phyloP scores from a whole-genome alignment of 257 asterid genomes.

The Solanum lignicaule region DNA sequence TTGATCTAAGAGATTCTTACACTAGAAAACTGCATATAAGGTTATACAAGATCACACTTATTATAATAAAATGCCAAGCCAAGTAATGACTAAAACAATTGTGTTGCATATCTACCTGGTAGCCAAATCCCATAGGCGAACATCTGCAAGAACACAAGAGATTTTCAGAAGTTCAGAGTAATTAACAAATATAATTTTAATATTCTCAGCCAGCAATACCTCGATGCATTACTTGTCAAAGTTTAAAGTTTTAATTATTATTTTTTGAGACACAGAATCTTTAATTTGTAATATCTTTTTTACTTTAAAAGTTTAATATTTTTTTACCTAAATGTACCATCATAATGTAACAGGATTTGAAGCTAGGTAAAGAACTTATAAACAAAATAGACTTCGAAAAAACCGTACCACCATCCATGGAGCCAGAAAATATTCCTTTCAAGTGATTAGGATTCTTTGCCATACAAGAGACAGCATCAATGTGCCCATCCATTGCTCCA shows the following conservation, averaged over 20 bases:
- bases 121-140: constrained; percentile 96
- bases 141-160: constrained; percentile 42
- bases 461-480: constrained; percentile 78
- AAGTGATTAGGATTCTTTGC: constrained; percentile 76
- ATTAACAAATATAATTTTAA: not conserved
- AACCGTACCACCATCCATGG: constrained; percentile 84
- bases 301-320: not conserved
- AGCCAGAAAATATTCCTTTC: constrained; percentile 85
- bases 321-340: not conserved
- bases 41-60: not conserved
- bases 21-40: not conserved
- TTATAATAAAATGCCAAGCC: not conserved
- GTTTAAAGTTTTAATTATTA: not conserved
- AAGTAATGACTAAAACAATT: not conserved
- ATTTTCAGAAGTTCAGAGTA: not conserved
- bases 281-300: not conserved
- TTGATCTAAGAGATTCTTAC: not conserved
- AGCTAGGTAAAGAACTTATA: not conserved
- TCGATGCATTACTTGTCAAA: not conserved
- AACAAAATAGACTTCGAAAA: not conserved
- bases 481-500: constrained; percentile 97
- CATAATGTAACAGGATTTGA: not conserved
- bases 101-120: constrained; percentile 36
- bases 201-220: not conserved
- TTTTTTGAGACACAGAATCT: not conserved